phyloP scores from a whole-genome alignment of 106 monocot species.

The Acorus gramineus region DNA sequence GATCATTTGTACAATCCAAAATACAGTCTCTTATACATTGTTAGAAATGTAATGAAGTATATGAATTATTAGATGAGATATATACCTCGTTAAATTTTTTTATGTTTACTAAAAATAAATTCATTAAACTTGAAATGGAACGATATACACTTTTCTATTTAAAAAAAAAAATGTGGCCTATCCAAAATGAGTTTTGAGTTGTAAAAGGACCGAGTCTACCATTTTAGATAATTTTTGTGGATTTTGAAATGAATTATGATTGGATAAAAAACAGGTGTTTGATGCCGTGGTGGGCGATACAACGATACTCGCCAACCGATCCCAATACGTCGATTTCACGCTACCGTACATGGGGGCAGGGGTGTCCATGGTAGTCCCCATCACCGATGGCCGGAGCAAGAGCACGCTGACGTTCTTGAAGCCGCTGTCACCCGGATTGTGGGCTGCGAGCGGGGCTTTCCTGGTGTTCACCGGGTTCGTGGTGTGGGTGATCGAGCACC shows the following conservation, averaged over 20 bases:
- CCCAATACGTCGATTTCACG: conserved; percentile 51
- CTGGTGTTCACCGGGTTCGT: conserved; percentile 41
- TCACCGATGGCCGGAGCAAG: conserved; percentile 21
- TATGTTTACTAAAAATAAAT: too few relatives aligned
- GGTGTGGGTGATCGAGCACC: conserved; percentile 52
- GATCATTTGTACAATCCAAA: too few relatives aligned
- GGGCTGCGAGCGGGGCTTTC: conserved; percentile 28
- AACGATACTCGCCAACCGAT: conserved; percentile 57
- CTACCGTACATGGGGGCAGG: conserved; percentile 47
- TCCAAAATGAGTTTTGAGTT: too few relatives aligned
- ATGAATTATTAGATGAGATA: too few relatives aligned
- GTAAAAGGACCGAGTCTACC: background rate
- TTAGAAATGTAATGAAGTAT: background rate
- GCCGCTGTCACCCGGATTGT: conserved; percentile 29
- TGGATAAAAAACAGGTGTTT: conserved; percentile 13
- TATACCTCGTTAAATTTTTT: too few relatives aligned
- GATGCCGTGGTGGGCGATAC: conserved; percentile 64
- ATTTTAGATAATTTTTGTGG: background rate
- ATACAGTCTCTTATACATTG: background rate
- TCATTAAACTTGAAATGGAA: too few relatives aligned
- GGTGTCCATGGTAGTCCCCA: conserved; percentile 51
- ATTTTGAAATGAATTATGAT: too few relatives aligned
- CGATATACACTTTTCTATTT: too few relatives aligned
- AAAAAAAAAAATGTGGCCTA: too few relatives aligned
- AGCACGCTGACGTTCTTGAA: conserved; percentile 41